Base-by-base conservation (phyloP, 306 rosid species). In the peach (Prunus persica) region DNA sequence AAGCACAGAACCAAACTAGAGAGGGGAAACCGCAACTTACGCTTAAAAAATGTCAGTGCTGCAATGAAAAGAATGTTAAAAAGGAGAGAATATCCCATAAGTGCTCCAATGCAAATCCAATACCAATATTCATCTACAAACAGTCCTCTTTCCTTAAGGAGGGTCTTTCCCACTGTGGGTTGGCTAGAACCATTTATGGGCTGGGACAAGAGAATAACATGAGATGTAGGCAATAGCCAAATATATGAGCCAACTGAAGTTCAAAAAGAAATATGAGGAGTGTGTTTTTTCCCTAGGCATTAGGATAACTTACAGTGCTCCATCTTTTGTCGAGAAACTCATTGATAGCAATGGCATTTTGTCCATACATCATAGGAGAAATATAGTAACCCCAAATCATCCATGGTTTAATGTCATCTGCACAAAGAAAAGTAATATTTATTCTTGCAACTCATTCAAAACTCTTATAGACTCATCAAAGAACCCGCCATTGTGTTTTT, bases 281-380 rank as follows among this genome's bases (percentile, higher is more conserved):
- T 51, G 18, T 10, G 27, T 27, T 25, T 22, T 60, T 69, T 25
- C 25, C 24, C 11, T 52, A 19, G 13, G 50, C 18, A 55, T 16
- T 78, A 60, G 41, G 74, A 76, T 76, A 81, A 76, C 93, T 80
- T 89, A 91, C 95, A 34, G 80, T 58, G 67, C 86, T 83, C 96
- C 96, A 90, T 85, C 96, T 86, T 78, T 87, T 78, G 73, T 91
- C 96, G 1, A 91, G 82, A 80, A 91, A 91, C 70, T 91, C 96
- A 67, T 87, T 85, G 72, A 85, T 82, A 76, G 79, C 78, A 68
- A 91, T 88, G 32, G 96, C 93, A 68, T 86, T 91, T 71, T 83
- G 86, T 77, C 96, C 96, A 74, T 91, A 91, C 96, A 91, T 91
- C 93, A 91, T 85, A 19, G 93, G 93, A 69, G 96, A 87, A 46